Evolutionary conservation across 2,329 filamentous ascomycete species (phyloP), one percentile per base, ranked within the genome.

Genomic region (Xylariaceae sp.): DNA sequence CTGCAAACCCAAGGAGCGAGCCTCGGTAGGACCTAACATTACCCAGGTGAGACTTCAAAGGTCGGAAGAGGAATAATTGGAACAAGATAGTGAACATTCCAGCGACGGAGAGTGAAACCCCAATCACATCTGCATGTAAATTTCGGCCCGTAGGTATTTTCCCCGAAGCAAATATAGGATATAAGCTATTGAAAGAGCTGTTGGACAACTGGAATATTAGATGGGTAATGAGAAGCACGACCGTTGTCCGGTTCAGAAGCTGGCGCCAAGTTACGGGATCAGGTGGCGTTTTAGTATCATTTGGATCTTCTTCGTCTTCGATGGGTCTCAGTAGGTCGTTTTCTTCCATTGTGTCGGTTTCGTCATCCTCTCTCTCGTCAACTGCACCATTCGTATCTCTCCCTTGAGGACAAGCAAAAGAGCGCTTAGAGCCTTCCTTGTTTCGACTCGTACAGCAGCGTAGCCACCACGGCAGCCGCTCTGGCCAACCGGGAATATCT

Each of bases 131-230:
- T 0, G 93, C 91, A 0, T 82, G 82, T 2, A 98, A 79, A 0
- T 81, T 80, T 41, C 95, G 88, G 18, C 95, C 95, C 0, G 87
- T 88, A 0, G 95, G 95, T 0, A 86, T 80, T 0, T 82, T 74
- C 0, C 89, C 86, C 52, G 93, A 87, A 0, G 89, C 90, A 66
- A 98, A 99, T 51, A 98, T 93, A 0, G 95, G 95, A 67, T 96
- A 99, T 0, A 99, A 79, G 18, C 91, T 93, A 74, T 96, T 97
- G 81, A 93, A 99, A 2, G 91, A 92, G 63, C 97, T 91, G 72
- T 98, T 98, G 58, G 90, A 88, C 4, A 99, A 81, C 68, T 97
- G 93, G 70, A 98, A 99, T 48, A 98, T 88, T 43, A 97, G 84
- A 69, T 96, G 98, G 0, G 93, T 96, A 50, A 85, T 72, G 5